These are phyloP conservation scores for Annulohypoxylon maeteangense DNA, from an alignment of 495 filamentous ascomycete genomes.

Conservation along the genomic window DNA sequence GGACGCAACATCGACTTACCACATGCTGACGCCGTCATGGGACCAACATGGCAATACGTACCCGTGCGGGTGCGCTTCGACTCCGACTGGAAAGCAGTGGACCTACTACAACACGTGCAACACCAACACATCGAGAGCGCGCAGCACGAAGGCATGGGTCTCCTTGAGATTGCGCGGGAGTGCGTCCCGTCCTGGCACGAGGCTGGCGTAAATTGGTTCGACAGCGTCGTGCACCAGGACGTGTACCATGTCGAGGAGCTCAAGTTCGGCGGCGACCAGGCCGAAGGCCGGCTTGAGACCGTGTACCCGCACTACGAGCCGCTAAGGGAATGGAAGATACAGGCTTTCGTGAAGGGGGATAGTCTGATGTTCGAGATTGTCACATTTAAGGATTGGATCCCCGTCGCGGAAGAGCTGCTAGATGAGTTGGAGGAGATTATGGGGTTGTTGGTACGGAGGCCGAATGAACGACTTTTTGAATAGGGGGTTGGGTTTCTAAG, in stretches of 20 bases:
- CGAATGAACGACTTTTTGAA: constrained; percentile 34
- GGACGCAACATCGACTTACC: constrained; percentile 66
- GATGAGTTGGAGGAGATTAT: constrained; percentile 49
- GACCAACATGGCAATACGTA: constrained; percentile 58
- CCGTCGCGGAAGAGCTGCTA: constrained; percentile 49
- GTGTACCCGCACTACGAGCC: constrained; percentile 58
- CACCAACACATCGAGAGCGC: constrained; percentile 52
- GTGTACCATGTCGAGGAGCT: constrained; percentile 56
- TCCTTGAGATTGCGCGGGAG: constrained; percentile 47
- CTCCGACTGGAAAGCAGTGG: constrained; percentile 38
- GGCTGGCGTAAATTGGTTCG: constrained; percentile 49
- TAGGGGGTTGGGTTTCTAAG: background rate
- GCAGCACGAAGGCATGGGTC: constrained; percentile 51
- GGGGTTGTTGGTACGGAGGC: constrained; percentile 44
- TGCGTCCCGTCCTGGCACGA: constrained; percentile 43
- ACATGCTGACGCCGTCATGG: constrained; percentile 57
- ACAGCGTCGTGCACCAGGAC: constrained; percentile 59
- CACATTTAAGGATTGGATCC: constrained; percentile 55
- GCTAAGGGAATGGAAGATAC: constrained; percentile 58
- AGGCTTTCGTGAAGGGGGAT: constrained; percentile 55
- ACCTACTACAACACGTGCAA: constrained; percentile 51
- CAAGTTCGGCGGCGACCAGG: constrained; percentile 40
- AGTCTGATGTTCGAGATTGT: constrained; percentile 56
- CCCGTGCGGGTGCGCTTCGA: constrained; percentile 52
- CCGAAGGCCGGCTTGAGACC: constrained; percentile 51